A percentile compares a stretch with the other conserved stretches of the same genome.
These are phyloP conservation scores for Cystobasidiaceae sp. DNA, from an alignment of 1,284 basidiomycete species.

Conservation along the genomic window DNA sequence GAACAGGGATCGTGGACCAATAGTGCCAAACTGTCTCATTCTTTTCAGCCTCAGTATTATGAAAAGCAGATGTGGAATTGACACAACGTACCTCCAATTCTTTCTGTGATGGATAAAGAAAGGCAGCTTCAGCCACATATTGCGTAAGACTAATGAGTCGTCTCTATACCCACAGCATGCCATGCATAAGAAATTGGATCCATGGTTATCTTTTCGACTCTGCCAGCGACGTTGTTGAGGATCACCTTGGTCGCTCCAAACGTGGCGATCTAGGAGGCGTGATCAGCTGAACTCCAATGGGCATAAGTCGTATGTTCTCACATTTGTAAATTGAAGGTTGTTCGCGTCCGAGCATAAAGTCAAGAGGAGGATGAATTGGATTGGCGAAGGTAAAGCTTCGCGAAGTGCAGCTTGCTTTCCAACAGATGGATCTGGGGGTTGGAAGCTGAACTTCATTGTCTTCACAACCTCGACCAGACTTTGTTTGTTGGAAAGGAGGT, in stretches of 20 bases:
- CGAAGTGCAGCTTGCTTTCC: constrained; percentile 2
- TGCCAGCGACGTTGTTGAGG: neutral
- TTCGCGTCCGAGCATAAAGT: constrained; percentile 22
- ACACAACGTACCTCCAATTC: constrained; percentile 9
- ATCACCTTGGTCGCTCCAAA: constrained; percentile 18
- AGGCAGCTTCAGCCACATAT: neutral
- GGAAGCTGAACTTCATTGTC: constrained; percentile 24
- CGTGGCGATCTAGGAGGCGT: neutral
- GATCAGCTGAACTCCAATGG: neutral
- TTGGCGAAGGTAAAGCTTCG: constrained; percentile 15
- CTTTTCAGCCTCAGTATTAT: no score
- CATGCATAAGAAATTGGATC: constrained; percentile 18
- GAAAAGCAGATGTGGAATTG: no score
- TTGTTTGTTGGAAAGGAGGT: constrained; percentile 1
- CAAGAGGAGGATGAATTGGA: constrained; percentile 25
- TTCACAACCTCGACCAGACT: constrained; percentile 4
- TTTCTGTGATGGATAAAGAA: constrained; percentile 11
- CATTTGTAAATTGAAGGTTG: constrained; percentile 7
- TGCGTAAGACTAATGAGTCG: neutral
- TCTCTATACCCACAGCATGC: constrained; percentile 9
- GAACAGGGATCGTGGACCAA: constrained; percentile 4
- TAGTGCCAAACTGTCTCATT: neutral
- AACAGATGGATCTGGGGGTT: constrained; percentile 18
- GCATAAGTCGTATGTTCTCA: neutral
- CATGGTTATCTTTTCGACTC: constrained; percentile 15